A percentile compares a stretch with the other conserved stretches of the same genome.
phyloP scores from a whole-genome alignment of 768 basidiomycete genomes.

The Cyathus striatus region DNA sequence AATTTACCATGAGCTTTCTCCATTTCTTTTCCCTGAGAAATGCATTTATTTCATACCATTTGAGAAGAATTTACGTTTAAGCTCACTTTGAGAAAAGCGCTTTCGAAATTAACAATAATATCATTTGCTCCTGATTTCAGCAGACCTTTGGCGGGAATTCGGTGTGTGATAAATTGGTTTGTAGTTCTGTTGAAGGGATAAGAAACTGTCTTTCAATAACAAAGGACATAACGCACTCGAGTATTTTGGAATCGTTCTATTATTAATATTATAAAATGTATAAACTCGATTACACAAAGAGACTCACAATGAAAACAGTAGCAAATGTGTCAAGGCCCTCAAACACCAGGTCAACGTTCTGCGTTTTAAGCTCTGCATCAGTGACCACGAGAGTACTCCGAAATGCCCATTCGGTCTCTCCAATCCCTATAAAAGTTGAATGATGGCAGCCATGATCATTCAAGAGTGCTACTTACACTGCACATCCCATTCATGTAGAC shows the following conservation, averaged over 20 bases:
- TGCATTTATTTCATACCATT: no score
- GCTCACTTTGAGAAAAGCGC: slow-evolving; percentile 63
- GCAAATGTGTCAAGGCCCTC: slow-evolving; percentile 92
- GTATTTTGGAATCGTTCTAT: slow-evolving; percentile 71
- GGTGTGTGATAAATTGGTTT: slow-evolving; percentile 82
- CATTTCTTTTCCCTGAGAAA: slow-evolving; percentile 59
- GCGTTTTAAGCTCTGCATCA: slow-evolving; percentile 35
- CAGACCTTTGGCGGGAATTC: slow-evolving; percentile 50
- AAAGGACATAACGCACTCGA: slow-evolving; percentile 38
- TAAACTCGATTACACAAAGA: not conserved
- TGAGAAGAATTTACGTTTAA: no score
- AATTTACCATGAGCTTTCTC: slow-evolving; percentile 62
- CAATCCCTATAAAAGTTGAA: slow-evolving; percentile 69
- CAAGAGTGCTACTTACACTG: slow-evolving; percentile 68
- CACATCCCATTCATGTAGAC: slow-evolving; percentile 83
- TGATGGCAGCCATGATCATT: no score
- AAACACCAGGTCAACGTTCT: slow-evolving; percentile 72
- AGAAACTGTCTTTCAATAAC: slow-evolving; percentile 1
- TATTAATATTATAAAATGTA: not conserved
- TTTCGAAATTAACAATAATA: slow-evolving; percentile 65
- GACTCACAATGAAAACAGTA: slow-evolving; percentile 58
- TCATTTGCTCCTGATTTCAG: slow-evolving; percentile 59
- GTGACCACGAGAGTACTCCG: slow-evolving; percentile 55
- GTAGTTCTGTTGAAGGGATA: slow-evolving; percentile 41
- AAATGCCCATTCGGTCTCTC: slow-evolving; percentile 85